Base-by-base conservation (phyloP, 2,329 filamentous ascomycete genomes). In the Dothiorella sarmentorum region DNA sequence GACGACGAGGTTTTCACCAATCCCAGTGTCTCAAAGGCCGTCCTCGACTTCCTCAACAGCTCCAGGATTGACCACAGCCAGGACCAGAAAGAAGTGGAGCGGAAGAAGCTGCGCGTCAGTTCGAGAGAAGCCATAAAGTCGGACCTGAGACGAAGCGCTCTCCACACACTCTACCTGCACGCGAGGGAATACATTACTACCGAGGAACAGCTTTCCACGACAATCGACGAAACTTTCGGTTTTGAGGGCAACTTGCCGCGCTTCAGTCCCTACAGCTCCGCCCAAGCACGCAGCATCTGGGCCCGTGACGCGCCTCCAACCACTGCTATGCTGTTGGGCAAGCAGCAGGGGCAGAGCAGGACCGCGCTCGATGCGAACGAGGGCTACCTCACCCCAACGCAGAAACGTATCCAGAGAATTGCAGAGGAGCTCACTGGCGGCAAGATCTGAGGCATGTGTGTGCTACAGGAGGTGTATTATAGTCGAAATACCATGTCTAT, bases 121-220 rank as follows among this genome's bases (percentile, higher is more conserved):
- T n/a, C n/a, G n/a, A n/a, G n/a, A n/a, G n/a, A 78, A 29, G 75
- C 73, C 9, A 71, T 76, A 56, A 85, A 85, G 69, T 78, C 80
- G 42, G 80, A 85, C 60, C 79, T 81, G 56, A 83, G 88, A 52
- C 80, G 83, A 61, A 85, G 93, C 64, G 82, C 87, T 15, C 76
- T 99, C 27, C 90, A 96, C 74, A 86, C 90, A 60, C 82, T 99
- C 11, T 99, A 99, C 76, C 89, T 94, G 76, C 89, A 91, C 66
- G 91, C 94, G 4, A 84, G 88, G 24, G 79, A 84, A 37, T 99
- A 97, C 76, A 97, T 99, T 69, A 86, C 91, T 17, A 86, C 82
- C 22, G 91, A 96, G 71, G 76, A 81, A 52, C 87, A 96, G 71
- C 82, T 99, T 31, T 82, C 89, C 65, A 78, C 79, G 15, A 82